phyloP scores from a whole-genome alignment of 208 protist genomes.

The Acanthamoeba lenticulata region DNA sequence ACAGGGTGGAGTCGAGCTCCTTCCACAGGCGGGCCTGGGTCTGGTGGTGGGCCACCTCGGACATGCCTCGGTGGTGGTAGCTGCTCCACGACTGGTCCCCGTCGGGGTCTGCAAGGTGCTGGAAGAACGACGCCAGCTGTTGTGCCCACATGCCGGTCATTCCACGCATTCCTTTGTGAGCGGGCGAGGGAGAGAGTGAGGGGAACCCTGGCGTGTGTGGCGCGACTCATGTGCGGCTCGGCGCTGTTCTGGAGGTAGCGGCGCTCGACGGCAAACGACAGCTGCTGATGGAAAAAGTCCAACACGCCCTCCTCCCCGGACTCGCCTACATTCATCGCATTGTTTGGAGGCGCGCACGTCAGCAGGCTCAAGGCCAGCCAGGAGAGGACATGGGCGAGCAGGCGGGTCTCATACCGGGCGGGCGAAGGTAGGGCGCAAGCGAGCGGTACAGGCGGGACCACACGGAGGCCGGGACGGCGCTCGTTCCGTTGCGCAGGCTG shows the following conservation, averaged over 20 bases:
- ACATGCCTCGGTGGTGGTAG: neutral
- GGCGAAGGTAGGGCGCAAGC: neutral
- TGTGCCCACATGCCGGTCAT: neutral
- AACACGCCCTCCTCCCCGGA: neutral
- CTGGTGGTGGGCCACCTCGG: constrained; percentile 76
- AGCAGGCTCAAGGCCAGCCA: no score
- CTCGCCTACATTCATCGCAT: neutral
- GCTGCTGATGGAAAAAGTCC: constrained; percentile 71
- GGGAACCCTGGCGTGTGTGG: neutral
- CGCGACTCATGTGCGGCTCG: neutral
- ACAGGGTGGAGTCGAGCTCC: constrained; percentile 52
- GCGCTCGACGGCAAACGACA: constrained; percentile 55
- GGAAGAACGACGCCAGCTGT: constrained; percentile 55
- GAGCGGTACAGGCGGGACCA: constrained; percentile 24
- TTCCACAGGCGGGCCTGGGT: constrained; percentile 18
- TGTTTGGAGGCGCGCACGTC: neutral
- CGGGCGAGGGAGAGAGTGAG: neutral
- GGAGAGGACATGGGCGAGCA: no score
- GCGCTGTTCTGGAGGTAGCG: neutral
- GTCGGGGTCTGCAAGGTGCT: neutral
- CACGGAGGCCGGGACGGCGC: neutral
- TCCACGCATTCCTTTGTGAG: no score
- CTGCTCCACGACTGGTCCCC: constrained; percentile 8
- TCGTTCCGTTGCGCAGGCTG: neutral
- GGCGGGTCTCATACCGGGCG: neutral